A percentile compares a stretch with the other conserved stretches of the same genome.
Conservation (phyloP, 495 filamentous ascomycete species). For the Podospora australis region DNA sequence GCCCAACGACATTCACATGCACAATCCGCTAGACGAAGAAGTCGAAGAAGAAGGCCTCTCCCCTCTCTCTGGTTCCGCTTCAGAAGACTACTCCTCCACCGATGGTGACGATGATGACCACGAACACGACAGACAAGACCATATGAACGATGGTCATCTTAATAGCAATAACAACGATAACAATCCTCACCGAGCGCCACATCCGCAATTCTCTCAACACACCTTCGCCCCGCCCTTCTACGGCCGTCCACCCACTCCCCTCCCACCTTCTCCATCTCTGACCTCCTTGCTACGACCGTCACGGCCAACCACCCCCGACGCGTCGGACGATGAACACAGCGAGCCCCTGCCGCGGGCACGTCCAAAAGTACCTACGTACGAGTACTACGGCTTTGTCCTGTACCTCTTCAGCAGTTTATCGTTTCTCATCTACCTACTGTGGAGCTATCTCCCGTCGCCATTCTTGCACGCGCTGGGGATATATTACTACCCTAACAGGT, state of each 20-base stretch:
- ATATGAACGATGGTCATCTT: slow-evolving; percentile 11
- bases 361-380: slow-evolving; percentile 93
- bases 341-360: slow-evolving; percentile 78
- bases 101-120: slow-evolving; percentile 4
- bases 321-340: slow-evolving; percentile 71
- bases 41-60: slow-evolving; percentile 1
- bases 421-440: slow-evolving; percentile 87
- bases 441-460: slow-evolving; percentile 87
- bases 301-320: slow-evolving; percentile 84
- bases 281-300: slow-evolving; percentile 94
- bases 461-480: slow-evolving; percentile 91
- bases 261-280: slow-evolving; percentile 88
- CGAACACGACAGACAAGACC: slow-evolving; percentile 8
- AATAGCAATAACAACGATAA: slow-evolving; percentile 20
- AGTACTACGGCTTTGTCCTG: slow-evolving; percentile 97
- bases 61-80: not conserved
- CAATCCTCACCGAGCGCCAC: slow-evolving; percentile 29
- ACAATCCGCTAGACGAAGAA: slow-evolving; percentile 9
- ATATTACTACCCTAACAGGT: slow-evolving; percentile 92
- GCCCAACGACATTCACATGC: slow-evolving; percentile 11
- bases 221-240: slow-evolving; percentile 85
- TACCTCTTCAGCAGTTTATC: slow-evolving; percentile 76
- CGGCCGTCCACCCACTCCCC: slow-evolving; percentile 76
- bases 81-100: slow-evolving; percentile 7
- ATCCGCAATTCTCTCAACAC: slow-evolving; percentile 44